Base-by-base conservation (phyloP, 1,284 basidiomycete species). In the Heterobasidion parviporum region DNA sequence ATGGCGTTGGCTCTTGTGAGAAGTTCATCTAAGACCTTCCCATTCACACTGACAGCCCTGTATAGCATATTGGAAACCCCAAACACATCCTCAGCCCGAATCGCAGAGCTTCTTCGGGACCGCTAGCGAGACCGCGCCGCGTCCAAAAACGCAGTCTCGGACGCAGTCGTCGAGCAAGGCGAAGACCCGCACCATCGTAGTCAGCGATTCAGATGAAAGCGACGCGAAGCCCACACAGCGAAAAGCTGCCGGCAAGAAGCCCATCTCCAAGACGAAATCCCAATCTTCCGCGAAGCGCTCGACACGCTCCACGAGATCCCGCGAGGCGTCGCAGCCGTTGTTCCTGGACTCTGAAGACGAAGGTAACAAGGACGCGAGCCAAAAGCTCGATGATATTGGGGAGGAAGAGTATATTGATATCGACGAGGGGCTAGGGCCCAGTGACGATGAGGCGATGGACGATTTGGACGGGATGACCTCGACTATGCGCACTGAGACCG, bases 11-110 rank as follows among this genome's bases (percentile, higher is more conserved):
- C 7, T 64, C 73, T 41, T 69, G 85, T 87, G 60, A 59, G 71
- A 63, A 16, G 32, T 12, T n/a, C n/a, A n/a, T n/a, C n/a, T n/a
- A n/a, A n/a, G n/a, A n/a, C n/a, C n/a, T n/a, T n/a, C n/a, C n/a
- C n/a, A n/a, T n/a, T 46, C 50, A 54, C 50, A 2, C 50, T 14
- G 47, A 20, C 9, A 53, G 4, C 14, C 26, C 8, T 15, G 44
- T 45, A 0, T 56, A 83, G 81, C 72, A 38, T 81, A 83, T 59
- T 83, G 81, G 82, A 79, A 78, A 63, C 70, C 67, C 38, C 64
- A 62, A 10, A 59, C 53, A n/a, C 59, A 58, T 8, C 59, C 61
- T 15, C 63, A 59, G 32, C 54, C 57, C 18, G 47, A 61, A 16
- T 56, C 62, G 8, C 52, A 55, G 9, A 54, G 47, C 48, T 45